Base-by-base conservation (phyloP, 1,284 basidiomycete species). In the Meira nashicola region DNA sequence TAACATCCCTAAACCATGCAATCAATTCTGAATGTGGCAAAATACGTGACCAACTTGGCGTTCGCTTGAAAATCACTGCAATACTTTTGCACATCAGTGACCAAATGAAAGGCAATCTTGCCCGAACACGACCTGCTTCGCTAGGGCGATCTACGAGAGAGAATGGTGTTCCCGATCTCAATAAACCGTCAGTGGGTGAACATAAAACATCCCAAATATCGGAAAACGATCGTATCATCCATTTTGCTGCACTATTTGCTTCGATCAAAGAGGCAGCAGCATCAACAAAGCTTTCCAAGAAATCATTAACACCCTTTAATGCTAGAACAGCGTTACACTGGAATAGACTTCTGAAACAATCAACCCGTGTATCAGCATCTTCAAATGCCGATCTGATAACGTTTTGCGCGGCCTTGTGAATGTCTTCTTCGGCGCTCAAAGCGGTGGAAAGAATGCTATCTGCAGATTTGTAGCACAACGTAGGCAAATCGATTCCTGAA, bases 1-100 rank as follows among this genome's bases (percentile, higher is more conserved):
- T 71, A 15, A 78, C 74, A 47, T 73, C 71, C 15, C 74, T 66
- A 47, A 78, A 72, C 71, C 74, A 78, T 5, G 73, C 67, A 10
- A 75, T 65, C 60, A 78, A 66, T 10, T 60, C 60, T 37, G 15
- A 9, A 17, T 47, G 55, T 7, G 64, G 60, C 1, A 71, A 58
- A 57, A 67, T 55, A 1, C 58, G 64, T 15, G 73, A 68, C 76
- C 76, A 78, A 1, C 56, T 39, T 0, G 76, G 74, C 10, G 73
- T 73, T 17, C 63, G 60, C n/a, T 56, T 55, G 62, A 77, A 78
- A 60, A 76, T 74, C 48, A 59, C 50, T 2, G 71, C 66, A 15
- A 77, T 59, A 25, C 66, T 68, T n/a, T 61, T 54, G 56, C 71
- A 73, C 60, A 75, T 71, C 10, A 69, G 59, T 21, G 64, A 59